phyloP scores from a whole-genome alignment of 2,329 filamentous ascomycete species.

The Colletotrichum navitas region DNA sequence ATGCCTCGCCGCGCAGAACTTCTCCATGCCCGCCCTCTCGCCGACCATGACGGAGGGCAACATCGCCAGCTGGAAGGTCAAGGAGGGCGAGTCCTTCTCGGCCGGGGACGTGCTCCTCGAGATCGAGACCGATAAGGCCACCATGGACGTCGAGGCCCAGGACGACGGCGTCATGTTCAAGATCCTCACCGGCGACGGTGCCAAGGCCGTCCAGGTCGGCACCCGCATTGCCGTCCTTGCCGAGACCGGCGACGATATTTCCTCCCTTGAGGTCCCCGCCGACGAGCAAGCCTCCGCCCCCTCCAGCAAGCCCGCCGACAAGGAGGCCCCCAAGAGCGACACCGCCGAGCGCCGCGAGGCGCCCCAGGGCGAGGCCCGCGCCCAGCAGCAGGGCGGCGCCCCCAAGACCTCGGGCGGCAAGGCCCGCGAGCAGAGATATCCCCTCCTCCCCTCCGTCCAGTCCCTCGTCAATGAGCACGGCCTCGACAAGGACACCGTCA shows the following conservation, averaged over 20 bases:
- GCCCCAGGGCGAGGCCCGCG: conserved; percentile 44
- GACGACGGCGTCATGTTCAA: conserved; percentile 90
- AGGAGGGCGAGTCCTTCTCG: conserved; percentile 85
- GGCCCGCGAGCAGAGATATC: conserved; percentile 75
- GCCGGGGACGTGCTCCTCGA: conserved; percentile 90
- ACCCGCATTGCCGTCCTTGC: conserved; percentile 85
- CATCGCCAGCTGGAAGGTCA: conserved; percentile 86
- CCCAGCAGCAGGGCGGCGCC: conserved; percentile 49
- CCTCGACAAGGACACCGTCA: conserved; percentile 79
- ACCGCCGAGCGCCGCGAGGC: conserved; percentile 39
- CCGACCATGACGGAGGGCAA: conserved; percentile 96
- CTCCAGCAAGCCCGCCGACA: conserved; percentile 48
- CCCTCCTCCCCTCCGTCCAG: conserved; percentile 85
- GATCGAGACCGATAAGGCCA: conserved; percentile 94
- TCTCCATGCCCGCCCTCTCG: conserved; percentile 91
- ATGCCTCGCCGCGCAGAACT: conserved; percentile 82
- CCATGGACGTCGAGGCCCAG: conserved; percentile 95
- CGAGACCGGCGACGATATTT: conserved; percentile 84
- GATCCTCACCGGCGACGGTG: conserved; percentile 80
- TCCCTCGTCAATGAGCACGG: conserved; percentile 85
- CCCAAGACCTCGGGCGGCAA: conserved; percentile 58
- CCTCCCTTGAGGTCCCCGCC: conserved; percentile 78
- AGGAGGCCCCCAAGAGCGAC: conserved; percentile 45
- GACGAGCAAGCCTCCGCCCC: conserved; percentile 68
- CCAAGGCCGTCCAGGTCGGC: conserved; percentile 83